phyloP scores from a whole-genome alignment of 2,329 filamentous ascomycete species.

The Aspergillus pseudoviridinutans region DNA sequence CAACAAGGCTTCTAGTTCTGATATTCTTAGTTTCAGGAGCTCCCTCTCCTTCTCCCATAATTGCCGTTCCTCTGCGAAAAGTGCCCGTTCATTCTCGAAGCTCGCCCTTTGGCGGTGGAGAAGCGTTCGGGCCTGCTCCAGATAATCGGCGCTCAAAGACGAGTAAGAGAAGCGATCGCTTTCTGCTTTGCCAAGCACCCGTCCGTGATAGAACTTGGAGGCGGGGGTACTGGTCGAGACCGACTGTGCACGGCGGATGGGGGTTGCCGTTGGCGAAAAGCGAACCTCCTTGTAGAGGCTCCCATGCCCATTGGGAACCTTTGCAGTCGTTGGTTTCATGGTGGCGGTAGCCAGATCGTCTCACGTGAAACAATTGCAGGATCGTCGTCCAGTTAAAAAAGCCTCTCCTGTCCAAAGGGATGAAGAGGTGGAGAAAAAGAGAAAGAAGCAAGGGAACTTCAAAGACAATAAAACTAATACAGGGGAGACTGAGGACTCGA shows the following conservation, averaged over 20 bases:
- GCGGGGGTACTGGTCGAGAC: conserved; percentile 35
- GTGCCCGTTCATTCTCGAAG: conserved; percentile 38
- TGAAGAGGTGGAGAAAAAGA: neutral
- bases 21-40: conserved; percentile 40
- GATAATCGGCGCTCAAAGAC: conserved; percentile 33
- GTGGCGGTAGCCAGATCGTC: neutral
- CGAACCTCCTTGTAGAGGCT: conserved; percentile 40
- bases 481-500: neutral
- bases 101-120: conserved; percentile 35
- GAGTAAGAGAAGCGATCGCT: conserved; percentile 12
- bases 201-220: conserved; percentile 22
- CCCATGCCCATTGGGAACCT: conserved; percentile 30
- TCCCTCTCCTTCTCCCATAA: conserved; percentile 43
- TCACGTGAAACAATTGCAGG: conserved; percentile 6
- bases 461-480: neutral
- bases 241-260: conserved; percentile 36
- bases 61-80: conserved; percentile 42
- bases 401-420: neutral
- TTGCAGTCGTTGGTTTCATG: conserved; percentile 24
- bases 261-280: conserved; percentile 37
- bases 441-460: neutral
- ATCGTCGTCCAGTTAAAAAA: neutral
- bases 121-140: conserved; percentile 40
- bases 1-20: conserved; percentile 36
- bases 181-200: conserved; percentile 16